Base-by-base conservation (phyloP, 306 rosid genomes). In the Abrus precatorius region DNA sequence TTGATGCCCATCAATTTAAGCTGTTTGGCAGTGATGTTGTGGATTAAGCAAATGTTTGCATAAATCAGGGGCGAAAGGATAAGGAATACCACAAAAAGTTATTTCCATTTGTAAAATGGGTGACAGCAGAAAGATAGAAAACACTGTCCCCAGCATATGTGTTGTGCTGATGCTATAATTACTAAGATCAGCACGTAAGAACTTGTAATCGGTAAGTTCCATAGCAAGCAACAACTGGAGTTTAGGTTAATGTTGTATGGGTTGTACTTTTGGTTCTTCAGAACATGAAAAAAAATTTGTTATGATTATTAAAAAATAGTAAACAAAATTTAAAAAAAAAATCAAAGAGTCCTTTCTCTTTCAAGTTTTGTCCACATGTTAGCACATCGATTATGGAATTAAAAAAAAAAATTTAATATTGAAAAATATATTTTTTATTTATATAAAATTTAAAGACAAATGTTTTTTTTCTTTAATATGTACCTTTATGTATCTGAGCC, bases 1-100 rank as follows among this genome's bases (percentile, higher is more conserved):
- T 93, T 62, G 99, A 95, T 86, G 97, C 99, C 73, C 75, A 85
- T 52, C 70, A 85, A 71, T 95, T 93, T 60, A 90, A 95, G 87
- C 88, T 95, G 12, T 95, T 95, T 82, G 82, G 93, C 75, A 77
- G 83, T 84, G 78, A 93, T 55, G 94, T 93, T 45, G 91, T 89
- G 45, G 87, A 89, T 56, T 94, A 80, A 61, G 44, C 55, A 34
- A 54, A 36, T 54, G 52, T 14, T 10, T 29, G 33, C 5, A 65
- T 1, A 6, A 69, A 36, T 7, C 45, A 60, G 5, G 2, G 69
- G 27, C 50, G 7, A 20, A 60, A 60, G 66, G 32, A 47, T 60
- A 14, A 7, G 47, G 38, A 75, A 52, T 29, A 30, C 33, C 44
- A 6, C 14, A 44, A 47, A 12, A 3, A 8, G 65, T 43, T 14